phyloP scores from a whole-genome alignment of 139 green algal genomes.

The Chlamydomonas sp. region DNA sequence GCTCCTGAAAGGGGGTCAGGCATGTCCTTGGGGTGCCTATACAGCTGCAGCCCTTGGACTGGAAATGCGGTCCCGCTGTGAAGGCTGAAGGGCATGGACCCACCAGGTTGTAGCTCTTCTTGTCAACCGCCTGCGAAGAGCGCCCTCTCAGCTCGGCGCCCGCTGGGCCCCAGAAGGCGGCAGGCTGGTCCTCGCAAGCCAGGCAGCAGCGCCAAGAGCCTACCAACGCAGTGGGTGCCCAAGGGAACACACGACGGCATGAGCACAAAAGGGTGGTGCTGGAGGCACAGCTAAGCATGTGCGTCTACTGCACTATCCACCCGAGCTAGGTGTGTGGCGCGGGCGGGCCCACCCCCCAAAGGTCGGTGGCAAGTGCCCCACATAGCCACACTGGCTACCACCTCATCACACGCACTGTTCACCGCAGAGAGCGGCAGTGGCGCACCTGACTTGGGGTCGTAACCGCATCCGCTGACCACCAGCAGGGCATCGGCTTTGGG shows the following conservation, averaged over 20 bases:
- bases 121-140: constrained; percentile 25
- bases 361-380: background rate
- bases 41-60: background rate
- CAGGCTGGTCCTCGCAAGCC: background rate
- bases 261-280: too few relatives aligned
- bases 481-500: constrained; percentile 7
- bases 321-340: too few relatives aligned
- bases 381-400: background rate
- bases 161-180: background rate
- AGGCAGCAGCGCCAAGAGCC: constrained; percentile 11
- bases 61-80: background rate
- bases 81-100: background rate
- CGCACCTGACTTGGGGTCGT: background rate
- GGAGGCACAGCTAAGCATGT: too few relatives aligned
- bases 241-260: too few relatives aligned
- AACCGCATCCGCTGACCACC: constrained; percentile 8
- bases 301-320: too few relatives aligned
- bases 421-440: background rate
- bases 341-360: too few relatives aligned
- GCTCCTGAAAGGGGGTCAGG: constrained; percentile 6
- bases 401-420: background rate
- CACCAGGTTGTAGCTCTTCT: constrained; percentile 22
- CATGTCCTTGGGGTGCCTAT: background rate
- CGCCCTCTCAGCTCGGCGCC: constrained; percentile 21
- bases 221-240: too few relatives aligned